Base-by-base conservation (phyloP, 2,329 filamentous ascomycete genomes). In the Thielaviopsis musarum region DNA sequence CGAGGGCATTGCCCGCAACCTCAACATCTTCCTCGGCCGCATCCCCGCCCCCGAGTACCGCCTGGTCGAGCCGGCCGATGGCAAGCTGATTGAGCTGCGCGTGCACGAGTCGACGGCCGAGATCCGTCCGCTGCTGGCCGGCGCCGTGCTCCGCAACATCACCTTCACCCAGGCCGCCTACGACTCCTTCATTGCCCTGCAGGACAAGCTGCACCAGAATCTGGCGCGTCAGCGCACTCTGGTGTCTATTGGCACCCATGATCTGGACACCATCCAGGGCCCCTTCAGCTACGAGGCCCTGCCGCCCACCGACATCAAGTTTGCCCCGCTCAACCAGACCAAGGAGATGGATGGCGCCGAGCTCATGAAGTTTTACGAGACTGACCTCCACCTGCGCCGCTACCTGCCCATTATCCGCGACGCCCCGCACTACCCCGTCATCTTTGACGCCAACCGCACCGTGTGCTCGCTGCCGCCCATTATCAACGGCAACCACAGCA, bases 131-230 rank as follows among this genome's bases (percentile, higher is more conserved):
- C 88, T 93, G 65, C 87, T 95, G 64, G 88, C 91, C 17, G 90
- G 87, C 63, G 90, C 91, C 54, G 87, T 98, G 64, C 76, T 98
- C 63, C 84, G 93, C 65, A 88, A 90, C 70, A 80, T 98, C 76
- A 89, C 84, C 68, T 97, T 98, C 77, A 91, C 88, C 66, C 80
- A 93, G 75, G 88, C 85, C 65, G 81, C 87, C 65, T 98, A 98
- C 72, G 88, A 95, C 66, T 96, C 90, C 68, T 98, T 98, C 86
- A 98, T 98, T 70, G 82, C 85, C 60, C 80, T 98, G 54, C 93
- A 98, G 75, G 94, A 98, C 75, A 98, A 98, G 76, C 81, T 98
- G 54, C 93, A 98, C 75, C 87, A 91, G 70, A 98, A 98, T 69
- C 76, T 98, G 65, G 94, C 93, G 55, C 83, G 93, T 63, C 88